phyloP scores from a whole-genome alignment of 129 eudicot species.

The Rutidosis leptorrhynchoides region DNA sequence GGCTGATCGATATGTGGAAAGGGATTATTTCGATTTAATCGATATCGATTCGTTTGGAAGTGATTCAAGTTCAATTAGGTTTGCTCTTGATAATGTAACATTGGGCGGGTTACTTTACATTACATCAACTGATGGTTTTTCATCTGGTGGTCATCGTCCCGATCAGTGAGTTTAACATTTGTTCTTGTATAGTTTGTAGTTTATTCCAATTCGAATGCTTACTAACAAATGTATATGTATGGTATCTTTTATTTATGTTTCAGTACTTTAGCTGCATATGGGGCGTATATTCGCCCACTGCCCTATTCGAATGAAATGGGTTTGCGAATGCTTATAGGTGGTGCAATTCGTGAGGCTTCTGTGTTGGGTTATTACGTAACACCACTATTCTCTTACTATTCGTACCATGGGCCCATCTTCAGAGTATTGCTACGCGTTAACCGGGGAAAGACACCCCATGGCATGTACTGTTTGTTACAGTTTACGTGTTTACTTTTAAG shows the following conservation, averaged over 20 bases:
- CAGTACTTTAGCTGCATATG: conserved; percentile 86
- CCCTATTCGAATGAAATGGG: conserved; percentile 93
- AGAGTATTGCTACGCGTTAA: conserved; percentile 72
- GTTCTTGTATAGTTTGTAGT: neutral
- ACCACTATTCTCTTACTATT: conserved; percentile 91
- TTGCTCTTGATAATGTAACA: conserved; percentile 59
- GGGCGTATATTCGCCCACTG: conserved; percentile 71
- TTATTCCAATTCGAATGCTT: neutral
- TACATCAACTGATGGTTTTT: conserved; percentile 84
- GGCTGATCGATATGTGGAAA: conserved; percentile 67
- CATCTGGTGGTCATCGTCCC: conserved; percentile 95
- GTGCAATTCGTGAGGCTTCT: conserved; percentile 87
- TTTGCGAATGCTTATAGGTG: conserved; percentile 89
- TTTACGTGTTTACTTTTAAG: conserved; percentile 1
- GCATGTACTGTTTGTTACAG: conserved; percentile 43
- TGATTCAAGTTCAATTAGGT: conserved; percentile 73
- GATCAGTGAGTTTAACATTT: conserved; percentile 51
- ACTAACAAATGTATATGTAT: neutral
- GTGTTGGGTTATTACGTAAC: conserved; percentile 72
- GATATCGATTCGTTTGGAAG: conserved; percentile 96
- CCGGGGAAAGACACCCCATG: conserved; percentile 65
- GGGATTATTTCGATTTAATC: conserved; percentile 76
- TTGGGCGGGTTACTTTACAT: conserved; percentile 81
- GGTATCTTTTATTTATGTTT: conserved; percentile 10
- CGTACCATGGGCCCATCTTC: conserved; percentile 96